phyloP scores from a whole-genome alignment of 2,329 filamentous ascomycete species.

The Aquanectria penicillioides region DNA sequence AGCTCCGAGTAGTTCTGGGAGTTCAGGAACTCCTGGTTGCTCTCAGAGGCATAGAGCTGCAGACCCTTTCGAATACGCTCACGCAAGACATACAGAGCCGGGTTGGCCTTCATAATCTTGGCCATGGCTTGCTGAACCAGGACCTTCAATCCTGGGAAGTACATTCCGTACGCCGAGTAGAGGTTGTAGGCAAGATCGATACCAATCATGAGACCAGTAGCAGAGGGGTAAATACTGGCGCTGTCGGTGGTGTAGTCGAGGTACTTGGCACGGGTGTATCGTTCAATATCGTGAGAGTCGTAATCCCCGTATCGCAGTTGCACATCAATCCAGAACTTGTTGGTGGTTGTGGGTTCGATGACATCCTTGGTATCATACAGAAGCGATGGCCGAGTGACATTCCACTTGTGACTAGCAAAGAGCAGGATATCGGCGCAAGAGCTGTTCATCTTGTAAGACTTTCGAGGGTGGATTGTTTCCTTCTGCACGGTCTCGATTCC shows the following conservation, averaged over 20 bases:
- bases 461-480: constrained; percentile 98
- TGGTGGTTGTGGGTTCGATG: constrained; percentile 92
- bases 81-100: constrained; percentile 92
- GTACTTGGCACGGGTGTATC: constrained; percentile 97
- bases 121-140: constrained; percentile 98
- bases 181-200: constrained; percentile 98
- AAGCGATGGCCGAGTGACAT: constrained; percentile 91
- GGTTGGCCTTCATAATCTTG: constrained; percentile 99
- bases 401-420: constrained; percentile 99
- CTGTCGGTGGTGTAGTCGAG: constrained; percentile 98
- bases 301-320: constrained; percentile 98
- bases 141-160: constrained; percentile 97
- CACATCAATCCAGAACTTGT: constrained; percentile 99
- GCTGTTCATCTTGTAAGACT: constrained; percentile 99
- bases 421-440: constrained; percentile 97
- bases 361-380: constrained; percentile 96
- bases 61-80: constrained; percentile 99
- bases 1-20: constrained; percentile 99
- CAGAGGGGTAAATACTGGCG: constrained; percentile 97
- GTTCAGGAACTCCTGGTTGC: constrained; percentile 98
- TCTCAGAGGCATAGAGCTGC: constrained; percentile 97
- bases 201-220: constrained; percentile 96
- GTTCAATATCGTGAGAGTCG: constrained; percentile 98
- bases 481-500: constrained; percentile 98
- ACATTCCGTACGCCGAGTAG: constrained; percentile 97